These are phyloP conservation scores for Daldinia vernicosa DNA, from an alignment of 495 filamentous ascomycete species.

Conservation along the genomic window DNA sequence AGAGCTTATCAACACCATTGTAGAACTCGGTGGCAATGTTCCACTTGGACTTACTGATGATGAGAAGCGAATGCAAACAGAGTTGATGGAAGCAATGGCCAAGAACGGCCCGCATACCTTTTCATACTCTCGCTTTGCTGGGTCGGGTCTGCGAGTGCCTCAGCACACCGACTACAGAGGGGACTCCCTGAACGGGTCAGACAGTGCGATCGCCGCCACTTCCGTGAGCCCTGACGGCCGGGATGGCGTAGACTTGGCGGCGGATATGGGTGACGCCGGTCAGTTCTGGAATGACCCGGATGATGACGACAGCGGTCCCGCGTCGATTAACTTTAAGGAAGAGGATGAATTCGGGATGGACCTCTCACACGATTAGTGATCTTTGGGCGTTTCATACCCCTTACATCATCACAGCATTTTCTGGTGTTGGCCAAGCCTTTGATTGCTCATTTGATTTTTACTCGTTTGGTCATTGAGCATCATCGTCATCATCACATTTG, in stretches of 20 bases:
- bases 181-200: constrained; percentile 66
- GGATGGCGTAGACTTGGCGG: constrained; percentile 63
- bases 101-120: constrained; percentile 77
- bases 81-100: constrained; percentile 84
- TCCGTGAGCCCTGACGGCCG: constrained; percentile 77
- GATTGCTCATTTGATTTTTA: constrained; percentile 44
- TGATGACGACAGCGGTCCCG: constrained; percentile 65
- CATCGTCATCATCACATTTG: constrained; percentile 15
- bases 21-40: constrained; percentile 73
- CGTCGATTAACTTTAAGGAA: constrained; percentile 79
- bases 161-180: constrained; percentile 93
- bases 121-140: constrained; percentile 82
- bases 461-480: constrained; percentile 14
- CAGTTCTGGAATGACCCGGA: constrained; percentile 78
- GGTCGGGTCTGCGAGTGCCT: constrained; percentile 87
- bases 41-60: constrained; percentile 90
- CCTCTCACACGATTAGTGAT: constrained; percentile 38
- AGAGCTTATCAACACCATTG: constrained; percentile 77
- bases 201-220: constrained; percentile 48
- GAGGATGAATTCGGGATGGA: constrained; percentile 93
- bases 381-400: constrained; percentile 9
- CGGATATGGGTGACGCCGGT: constrained; percentile 61
- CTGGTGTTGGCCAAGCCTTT: constrained; percentile 21
- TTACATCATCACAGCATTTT: constrained; percentile 29
- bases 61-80: constrained; percentile 92